Evolutionary conservation across 1,284 basidiomycete genomes (phyloP).

Genomic region (Trichosporon sp.): DNA sequence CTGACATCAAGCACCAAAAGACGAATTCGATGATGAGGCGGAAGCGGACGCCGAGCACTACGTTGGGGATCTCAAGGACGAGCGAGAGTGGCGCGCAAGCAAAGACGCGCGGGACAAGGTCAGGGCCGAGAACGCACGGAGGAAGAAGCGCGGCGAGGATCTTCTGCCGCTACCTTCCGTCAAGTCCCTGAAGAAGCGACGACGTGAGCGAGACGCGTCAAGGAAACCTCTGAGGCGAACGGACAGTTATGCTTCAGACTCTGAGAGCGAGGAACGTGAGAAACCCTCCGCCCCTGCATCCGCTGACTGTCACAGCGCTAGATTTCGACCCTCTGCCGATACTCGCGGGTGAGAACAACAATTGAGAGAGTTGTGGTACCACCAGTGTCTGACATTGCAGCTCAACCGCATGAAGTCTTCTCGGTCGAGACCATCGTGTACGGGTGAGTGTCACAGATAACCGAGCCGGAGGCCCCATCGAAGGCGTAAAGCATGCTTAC

Average conservation of each 20-base stretch:
- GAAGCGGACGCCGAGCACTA: conserved; percentile 27
- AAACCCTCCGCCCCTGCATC: background rate
- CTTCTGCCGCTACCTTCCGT: conserved; percentile 19
- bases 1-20: conserved; percentile 19
- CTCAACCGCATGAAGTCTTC: background rate
- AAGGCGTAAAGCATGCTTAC: background rate
- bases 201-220: background rate
- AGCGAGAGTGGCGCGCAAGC: conserved; percentile 12
- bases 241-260: background rate
- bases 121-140: conserved; percentile 22
- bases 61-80: conserved; percentile 13
- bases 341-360: conserved; percentile 24
- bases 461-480: background rate
- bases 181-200: conserved; percentile 12
- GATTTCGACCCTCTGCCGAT: conserved; percentile 30
- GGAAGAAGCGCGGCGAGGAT: conserved; percentile 21
- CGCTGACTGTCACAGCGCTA: conserved; percentile 24
- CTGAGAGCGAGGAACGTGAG: background rate
- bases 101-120: conserved; percentile 8
- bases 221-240: background rate
- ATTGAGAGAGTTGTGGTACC: background rate
- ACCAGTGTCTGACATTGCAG: background rate
- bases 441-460: background rate
- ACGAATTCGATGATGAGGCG: conserved; percentile 34
- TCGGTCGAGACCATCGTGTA: background rate